Evolutionary conservation across 495 filamentous ascomycete genomes (phyloP).

Genomic region (Talaromyces thailandensis): DNA sequence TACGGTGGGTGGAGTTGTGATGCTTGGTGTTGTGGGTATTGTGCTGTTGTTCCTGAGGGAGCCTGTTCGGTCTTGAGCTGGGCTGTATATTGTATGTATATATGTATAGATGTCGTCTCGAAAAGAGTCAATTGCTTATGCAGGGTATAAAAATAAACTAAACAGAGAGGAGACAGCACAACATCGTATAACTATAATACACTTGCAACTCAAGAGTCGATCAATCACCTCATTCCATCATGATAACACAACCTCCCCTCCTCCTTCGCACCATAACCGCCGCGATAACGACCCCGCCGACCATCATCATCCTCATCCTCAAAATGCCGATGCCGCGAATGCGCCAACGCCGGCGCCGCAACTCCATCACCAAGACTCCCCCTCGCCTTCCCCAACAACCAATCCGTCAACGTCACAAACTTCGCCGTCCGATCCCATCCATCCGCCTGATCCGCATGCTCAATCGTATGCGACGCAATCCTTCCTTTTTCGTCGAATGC

Average conservation of each 20-base stretch:
- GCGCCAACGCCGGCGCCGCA: conserved; percentile 16
- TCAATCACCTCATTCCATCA: background rate
- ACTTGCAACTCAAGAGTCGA: background rate
- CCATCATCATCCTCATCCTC: background rate
- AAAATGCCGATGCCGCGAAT: conserved; percentile 16
- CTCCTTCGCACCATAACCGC: background rate
- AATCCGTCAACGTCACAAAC: conserved; percentile 81
- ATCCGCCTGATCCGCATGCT: conserved; percentile 74
- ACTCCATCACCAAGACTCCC: conserved; percentile 25
- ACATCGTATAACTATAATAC: background rate
- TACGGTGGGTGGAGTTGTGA: conserved; percentile 66
- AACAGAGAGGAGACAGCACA: background rate
- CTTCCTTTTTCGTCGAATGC: conserved; percentile 88
- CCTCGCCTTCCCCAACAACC: conserved; percentile 63
- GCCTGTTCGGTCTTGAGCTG: conserved; percentile 11
- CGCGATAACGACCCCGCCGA: background rate
- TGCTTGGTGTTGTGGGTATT: conserved; percentile 60
- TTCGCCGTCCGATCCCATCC: conserved; percentile 61
- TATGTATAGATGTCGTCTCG: background rate
- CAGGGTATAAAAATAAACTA: background rate
- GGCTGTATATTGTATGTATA: background rate
- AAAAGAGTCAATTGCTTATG: conserved; percentile 11
- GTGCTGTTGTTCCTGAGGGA: conserved; percentile 59
- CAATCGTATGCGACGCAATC: conserved; percentile 80
- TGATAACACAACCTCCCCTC: background rate